Evolutionary conservation across 2,329 filamentous ascomycete species (phyloP), one percentile per base, ranked within the genome.

Genomic region (Stagonosporopsis vannaccii): DNA sequence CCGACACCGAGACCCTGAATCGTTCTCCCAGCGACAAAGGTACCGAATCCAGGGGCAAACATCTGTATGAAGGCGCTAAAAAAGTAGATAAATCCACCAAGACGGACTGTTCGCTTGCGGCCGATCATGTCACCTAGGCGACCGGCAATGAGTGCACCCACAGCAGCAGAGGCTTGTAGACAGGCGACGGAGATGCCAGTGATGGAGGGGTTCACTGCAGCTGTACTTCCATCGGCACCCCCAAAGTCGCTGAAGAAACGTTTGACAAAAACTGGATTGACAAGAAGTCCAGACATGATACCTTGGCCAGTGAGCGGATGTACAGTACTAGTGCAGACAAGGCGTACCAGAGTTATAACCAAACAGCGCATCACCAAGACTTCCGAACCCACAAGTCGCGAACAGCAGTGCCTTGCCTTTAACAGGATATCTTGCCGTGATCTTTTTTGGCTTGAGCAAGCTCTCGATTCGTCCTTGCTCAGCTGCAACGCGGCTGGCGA

Each of bases 221-320:
- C 60, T n/a, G 61, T 61, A 13, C 59, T 65, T 3, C 76, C 76
- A 53, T 77, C 67, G 9, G 69, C 70, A 23, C 76, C 76, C 1
- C 76, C 76, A 51, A 71, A 75, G 33, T 75, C 66, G 26, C 65
- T 71, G 65, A 75, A 78, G 60, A 78, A 77, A 30, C 74, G 71
- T n/a, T 67, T 60, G n/a, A 78, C 62, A 43, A 78, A 78, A 13
- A 78, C 66, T 2, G 72, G 70, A 28, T 78, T 78, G 39, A 78
- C 73, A 13, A 78, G 67, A 15, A 78, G 65, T 25, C 76, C 76
- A 28, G 72, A 66, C 76, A 78, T 78, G 54, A 78, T 77, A 60
- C 75, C 73, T 76, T 47, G n/a, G 6, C 6, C 13, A 11, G 9
- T 63, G 19, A 63, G 58, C n/a, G 6, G 8, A 22, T 49, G 32